Evolutionary conservation across 1,284 basidiomycete genomes (phyloP).

Genomic region (Inonotus obliquus): DNA sequence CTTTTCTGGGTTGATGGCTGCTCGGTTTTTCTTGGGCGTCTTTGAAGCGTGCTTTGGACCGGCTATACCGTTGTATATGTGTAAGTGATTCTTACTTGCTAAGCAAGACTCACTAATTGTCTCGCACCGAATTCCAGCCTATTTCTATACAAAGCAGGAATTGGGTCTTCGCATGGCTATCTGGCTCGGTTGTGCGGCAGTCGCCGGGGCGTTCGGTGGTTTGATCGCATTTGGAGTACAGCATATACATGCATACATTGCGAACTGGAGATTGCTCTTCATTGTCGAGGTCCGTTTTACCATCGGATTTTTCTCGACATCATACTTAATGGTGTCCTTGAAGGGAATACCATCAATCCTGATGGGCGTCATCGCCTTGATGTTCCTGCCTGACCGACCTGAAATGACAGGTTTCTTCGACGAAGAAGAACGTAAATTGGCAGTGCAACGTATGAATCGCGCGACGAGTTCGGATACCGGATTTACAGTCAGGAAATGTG

Average conservation of each 20-base stretch:
- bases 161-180: conserved; percentile 69
- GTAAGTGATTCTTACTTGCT: conserved; percentile 36
- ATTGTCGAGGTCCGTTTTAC: conserved; percentile 55
- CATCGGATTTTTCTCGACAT: neutral
- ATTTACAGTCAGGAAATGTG: conserved; percentile 62
- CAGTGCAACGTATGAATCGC: conserved; percentile 69
- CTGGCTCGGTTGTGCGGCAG: conserved; percentile 78
- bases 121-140: conserved; percentile 39
- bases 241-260: conserved; percentile 44
- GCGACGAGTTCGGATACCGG: conserved; percentile 62
- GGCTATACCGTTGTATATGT: conserved; percentile 70
- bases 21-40: conserved; percentile 57
- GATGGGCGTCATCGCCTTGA: conserved; percentile 60
- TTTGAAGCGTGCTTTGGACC: conserved; percentile 75
- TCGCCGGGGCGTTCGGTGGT: conserved; percentile 76
- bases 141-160: conserved; percentile 72
- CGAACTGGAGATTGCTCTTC: conserved; percentile 68
- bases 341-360: conserved; percentile 64
- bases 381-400: conserved; percentile 72
- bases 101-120: neutral
- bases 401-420: conserved; percentile 69
- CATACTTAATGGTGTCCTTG: neutral
- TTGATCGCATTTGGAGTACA: conserved; percentile 70
- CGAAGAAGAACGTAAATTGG: conserved; percentile 68
- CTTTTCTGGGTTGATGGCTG: conserved; percentile 50